Evolutionary conservation across 2,329 filamentous ascomycete species (phyloP).

Genomic region (Zopfia rhizophila): DNA sequence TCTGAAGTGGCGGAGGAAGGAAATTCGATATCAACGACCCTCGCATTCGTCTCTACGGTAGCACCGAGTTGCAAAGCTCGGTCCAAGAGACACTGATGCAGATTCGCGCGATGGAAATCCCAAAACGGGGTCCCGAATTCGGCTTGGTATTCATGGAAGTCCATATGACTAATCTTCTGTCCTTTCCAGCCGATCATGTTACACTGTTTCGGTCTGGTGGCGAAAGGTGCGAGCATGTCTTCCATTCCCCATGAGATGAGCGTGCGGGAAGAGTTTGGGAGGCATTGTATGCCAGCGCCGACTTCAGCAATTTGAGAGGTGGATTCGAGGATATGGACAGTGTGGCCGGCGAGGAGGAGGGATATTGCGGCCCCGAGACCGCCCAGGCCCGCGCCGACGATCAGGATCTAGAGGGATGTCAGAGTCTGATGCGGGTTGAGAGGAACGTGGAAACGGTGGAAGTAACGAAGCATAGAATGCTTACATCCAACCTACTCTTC

Average conservation of each 20-base stretch:
- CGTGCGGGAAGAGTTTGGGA: constrained; percentile 60
- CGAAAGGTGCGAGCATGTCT: constrained; percentile 54
- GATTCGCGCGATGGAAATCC: constrained; percentile 66
- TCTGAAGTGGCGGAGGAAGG: constrained; percentile 19
- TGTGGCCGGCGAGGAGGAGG: constrained; percentile 58
- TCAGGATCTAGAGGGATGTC: constrained; percentile 34
- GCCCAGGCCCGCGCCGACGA: constrained; percentile 67
- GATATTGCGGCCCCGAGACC: constrained; percentile 64
- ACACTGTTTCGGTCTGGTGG: constrained; percentile 52
- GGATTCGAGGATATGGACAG: constrained; percentile 61
- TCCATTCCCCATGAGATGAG: constrained; percentile 62
- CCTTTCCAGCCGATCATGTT: constrained; percentile 67
- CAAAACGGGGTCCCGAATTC: constrained; percentile 59
- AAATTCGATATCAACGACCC: constrained; percentile 56
- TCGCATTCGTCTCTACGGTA: constrained; percentile 55
- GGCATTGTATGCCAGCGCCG: constrained; percentile 63
- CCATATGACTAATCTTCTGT: constrained; percentile 58
- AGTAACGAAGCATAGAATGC: background rate
- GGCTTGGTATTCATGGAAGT: constrained; percentile 56
- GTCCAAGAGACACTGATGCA: constrained; percentile 61
- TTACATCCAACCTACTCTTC: constrained; percentile 39
- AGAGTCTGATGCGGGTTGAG: background rate
- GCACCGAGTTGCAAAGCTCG: constrained; percentile 62
- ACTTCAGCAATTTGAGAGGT: constrained; percentile 60
- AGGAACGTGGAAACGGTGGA: no score